These are phyloP conservation scores for Pythium oligandrum DNA, from an alignment of 352 stramenopile species.

Conservation along the genomic window DNA sequence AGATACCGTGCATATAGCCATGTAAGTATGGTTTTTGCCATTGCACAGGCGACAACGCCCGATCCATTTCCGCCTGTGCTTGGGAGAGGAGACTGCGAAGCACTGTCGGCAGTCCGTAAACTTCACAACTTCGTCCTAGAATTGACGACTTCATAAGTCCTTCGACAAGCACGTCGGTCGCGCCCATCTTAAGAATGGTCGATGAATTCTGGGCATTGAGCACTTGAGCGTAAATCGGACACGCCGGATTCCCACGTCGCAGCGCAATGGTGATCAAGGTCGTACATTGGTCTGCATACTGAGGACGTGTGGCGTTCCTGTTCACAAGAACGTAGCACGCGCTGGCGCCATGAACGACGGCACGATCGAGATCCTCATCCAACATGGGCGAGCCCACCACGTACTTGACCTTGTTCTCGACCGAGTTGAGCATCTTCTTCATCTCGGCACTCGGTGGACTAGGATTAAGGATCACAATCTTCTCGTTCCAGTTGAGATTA, in stretches of 20 bases:
- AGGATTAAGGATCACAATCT: slow-evolving; percentile 72
- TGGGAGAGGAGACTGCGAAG: slow-evolving; percentile 64
- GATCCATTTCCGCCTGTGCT: slow-evolving; percentile 45
- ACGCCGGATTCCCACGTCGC: slow-evolving; percentile 57
- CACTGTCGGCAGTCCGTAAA: slow-evolving; percentile 59
- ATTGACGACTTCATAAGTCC: slow-evolving; percentile 73
- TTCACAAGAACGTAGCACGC: slow-evolving; percentile 76
- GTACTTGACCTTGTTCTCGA: slow-evolving; percentile 81
- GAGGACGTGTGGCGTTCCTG: slow-evolving; percentile 35
- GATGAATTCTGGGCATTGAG: slow-evolving; percentile 60
- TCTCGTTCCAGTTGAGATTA: slow-evolving; percentile 82
- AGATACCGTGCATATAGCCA: slow-evolving; percentile 66
- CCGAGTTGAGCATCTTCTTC: slow-evolving; percentile 67
- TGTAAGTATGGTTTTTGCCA: slow-evolving; percentile 72
- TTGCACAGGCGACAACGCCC: slow-evolving; percentile 42
- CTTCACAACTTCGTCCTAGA: slow-evolving; percentile 57
- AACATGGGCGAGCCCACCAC: slow-evolving; percentile 78
- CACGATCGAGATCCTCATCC: slow-evolving; percentile 67
- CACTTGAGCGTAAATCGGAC: slow-evolving; percentile 75
- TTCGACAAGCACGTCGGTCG: slow-evolving; percentile 64
- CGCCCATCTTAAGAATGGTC: slow-evolving; percentile 70
- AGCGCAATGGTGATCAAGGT: slow-evolving; percentile 72
- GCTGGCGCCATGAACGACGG: slow-evolving; percentile 40
- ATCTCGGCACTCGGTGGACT: slow-evolving; percentile 53
- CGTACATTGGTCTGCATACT: slow-evolving; percentile 67